phyloP scores from a whole-genome alignment of 345 rosid genomes.

The Gossypium thurberi region DNA sequence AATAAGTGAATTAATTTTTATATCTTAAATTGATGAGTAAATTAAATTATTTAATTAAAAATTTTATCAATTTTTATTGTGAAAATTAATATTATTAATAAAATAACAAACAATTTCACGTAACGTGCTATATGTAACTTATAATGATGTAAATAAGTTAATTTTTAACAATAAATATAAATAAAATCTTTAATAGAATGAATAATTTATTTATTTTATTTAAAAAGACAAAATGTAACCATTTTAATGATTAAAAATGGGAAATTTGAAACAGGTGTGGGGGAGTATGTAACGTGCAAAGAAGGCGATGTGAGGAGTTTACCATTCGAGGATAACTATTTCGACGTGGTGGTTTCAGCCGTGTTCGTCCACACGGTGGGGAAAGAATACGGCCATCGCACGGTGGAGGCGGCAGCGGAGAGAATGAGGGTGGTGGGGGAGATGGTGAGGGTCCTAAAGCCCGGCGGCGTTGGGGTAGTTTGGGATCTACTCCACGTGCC shows the following conservation, averaged over 20 bases:
- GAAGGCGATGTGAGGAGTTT: conserved; percentile 83
- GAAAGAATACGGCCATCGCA: conserved; percentile 72
- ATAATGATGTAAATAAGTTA: too few species aligned
- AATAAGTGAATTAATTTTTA: too few species aligned
- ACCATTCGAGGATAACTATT: conserved; percentile 74
- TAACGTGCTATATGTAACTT: fast-evolving
- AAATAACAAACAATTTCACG: fast-evolving
- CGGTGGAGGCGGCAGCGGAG: conserved; percentile 93
- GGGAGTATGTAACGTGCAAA: conserved; percentile 90
- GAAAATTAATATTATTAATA: too few species aligned
- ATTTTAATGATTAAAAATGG: not conserved
- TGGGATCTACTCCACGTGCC: conserved; percentile 87
- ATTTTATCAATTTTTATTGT: too few species aligned
- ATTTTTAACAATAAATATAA: too few species aligned
- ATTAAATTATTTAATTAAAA: too few species aligned
- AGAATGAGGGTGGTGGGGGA: conserved; percentile 78
- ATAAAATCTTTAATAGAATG: too few species aligned
- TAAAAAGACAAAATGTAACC: not conserved
- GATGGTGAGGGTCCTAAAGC: conserved; percentile 75
- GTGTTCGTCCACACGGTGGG: conserved; percentile 77
- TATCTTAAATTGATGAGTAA: too few species aligned
- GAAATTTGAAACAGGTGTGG: conserved; percentile 49
- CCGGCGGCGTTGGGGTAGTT: conserved; percentile 68
- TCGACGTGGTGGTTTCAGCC: conserved; percentile 92
- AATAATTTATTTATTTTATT: too few species aligned